Evolutionary conservation across 441 rosid genomes (phyloP).

Genomic region (Hypseocharis bilobata): DNA sequence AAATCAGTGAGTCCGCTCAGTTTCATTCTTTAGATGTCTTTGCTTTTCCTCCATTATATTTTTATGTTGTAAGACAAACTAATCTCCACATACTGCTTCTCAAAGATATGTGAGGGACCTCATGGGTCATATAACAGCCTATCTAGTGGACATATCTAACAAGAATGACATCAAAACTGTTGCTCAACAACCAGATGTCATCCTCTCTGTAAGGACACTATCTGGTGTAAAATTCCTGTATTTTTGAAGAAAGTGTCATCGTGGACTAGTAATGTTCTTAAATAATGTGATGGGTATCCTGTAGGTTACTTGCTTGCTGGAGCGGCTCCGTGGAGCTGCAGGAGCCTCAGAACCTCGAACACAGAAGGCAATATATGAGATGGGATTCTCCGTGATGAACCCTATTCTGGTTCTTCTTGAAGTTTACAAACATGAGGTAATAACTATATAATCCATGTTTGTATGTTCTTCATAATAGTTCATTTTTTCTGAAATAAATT

Average conservation of each 20-base stretch:
- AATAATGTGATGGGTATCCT: conserved; percentile 21
- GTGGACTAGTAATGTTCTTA: conserved; percentile 15
- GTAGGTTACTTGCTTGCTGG: conserved; percentile 81
- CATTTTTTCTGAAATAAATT: not conserved
- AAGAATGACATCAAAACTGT: conserved; percentile 61
- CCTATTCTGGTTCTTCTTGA: conserved; percentile 72
- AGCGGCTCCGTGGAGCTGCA: conserved; percentile 91
- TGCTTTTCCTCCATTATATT: conserved; percentile 10
- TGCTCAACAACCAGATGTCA: conserved; percentile 80
- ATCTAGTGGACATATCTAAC: conserved; percentile 60
- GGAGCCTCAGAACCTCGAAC: conserved; percentile 89
- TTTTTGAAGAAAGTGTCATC: not conserved
- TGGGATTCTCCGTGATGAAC: conserved; percentile 67
- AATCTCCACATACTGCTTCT: conserved; percentile 19
- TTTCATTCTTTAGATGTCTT: not conserved
- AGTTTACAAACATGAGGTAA: conserved; percentile 90
- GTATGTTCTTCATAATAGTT: conserved; percentile 10
- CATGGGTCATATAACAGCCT: conserved; percentile 57
- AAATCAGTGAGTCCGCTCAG: conserved; percentile 61
- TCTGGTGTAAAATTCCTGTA: conserved; percentile 11
- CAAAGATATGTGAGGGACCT: conserved; percentile 76
- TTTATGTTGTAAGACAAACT: conserved; percentile 17
- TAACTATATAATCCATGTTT: conserved; percentile 9
- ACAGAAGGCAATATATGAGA: conserved; percentile 79
- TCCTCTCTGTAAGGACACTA: conserved; percentile 48